Base-by-base conservation (phyloP, 1,284 basidiomycete genomes). In the Apiotrichum siamense region DNA sequence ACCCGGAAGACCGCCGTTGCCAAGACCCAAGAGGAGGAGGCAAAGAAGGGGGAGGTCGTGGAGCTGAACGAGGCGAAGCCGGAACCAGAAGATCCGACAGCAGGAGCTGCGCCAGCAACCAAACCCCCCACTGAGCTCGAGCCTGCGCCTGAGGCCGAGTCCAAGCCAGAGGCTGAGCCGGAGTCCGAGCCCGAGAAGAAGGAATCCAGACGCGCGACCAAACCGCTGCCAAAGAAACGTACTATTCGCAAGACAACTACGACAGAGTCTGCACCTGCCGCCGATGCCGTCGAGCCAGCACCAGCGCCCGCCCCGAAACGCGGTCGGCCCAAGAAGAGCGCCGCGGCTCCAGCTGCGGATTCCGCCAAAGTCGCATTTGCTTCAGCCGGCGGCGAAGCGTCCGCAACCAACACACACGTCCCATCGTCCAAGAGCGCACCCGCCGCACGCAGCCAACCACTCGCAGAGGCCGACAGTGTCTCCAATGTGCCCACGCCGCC, bases 401-500 rank as follows among this genome's bases (percentile, higher is more conserved):
- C 20, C 29, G 43, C 43, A 13, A 29, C 44, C 4, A 20, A 27
- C 7, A n/a, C 26, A 5, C 20, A 38, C 15, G 17, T 37, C 3
- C 10, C 33, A 2, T 24, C 25, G 11, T 12, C 10, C 7, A 43
- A 47, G 44, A 26, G 39, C 12, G 47, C 47, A 6, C 47, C 54
- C 9, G 25, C 29, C 41, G 5, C 47, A 36, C 4, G 43, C 40
- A 23, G 37, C 24, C 6, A 43, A 7, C 55, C 61, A 4, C 44
- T 59, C 26, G 57, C 62, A 6, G 59, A 62, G 32, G 54, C 65
- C 17, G 63, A 66, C 32, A 47, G 59, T 29, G 64, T 67, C 55
- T 51, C 59, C 9, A 70, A 67, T 49, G 57, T 66, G 11, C 65
- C 64, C 21, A 58, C 60, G 4, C 50, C 55, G 1, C 33, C 44